These are phyloP conservation scores for Pulveroboletus sp. DNA, from an alignment of 768 basidiomycete species.

Conservation along the genomic window DNA sequence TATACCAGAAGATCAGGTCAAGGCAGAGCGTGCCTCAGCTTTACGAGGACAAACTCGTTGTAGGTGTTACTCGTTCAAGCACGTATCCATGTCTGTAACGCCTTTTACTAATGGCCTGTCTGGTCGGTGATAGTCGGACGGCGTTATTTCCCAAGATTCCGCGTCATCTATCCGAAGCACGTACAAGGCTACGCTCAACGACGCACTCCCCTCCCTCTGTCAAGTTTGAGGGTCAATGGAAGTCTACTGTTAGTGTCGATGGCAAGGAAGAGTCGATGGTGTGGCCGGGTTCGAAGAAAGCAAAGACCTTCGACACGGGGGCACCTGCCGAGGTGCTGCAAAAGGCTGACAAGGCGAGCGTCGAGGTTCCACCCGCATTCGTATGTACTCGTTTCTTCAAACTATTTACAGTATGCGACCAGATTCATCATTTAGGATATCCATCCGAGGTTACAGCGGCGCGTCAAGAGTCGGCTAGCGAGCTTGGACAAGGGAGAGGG, in stretches of 20 bases:
- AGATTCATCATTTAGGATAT: conserved; percentile 53
- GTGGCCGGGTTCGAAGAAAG: conserved; percentile 61
- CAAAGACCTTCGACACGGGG: conserved; percentile 67
- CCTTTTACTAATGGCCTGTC: background rate
- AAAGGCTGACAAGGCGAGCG: conserved; percentile 66
- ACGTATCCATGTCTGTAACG: background rate
- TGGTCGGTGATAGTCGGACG: conserved; percentile 16
- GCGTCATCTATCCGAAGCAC: conserved; percentile 50
- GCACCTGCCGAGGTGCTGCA: conserved; percentile 50
- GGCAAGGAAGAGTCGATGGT: conserved; percentile 25
- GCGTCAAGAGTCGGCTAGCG: conserved; percentile 74
- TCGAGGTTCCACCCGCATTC: conserved; percentile 55
- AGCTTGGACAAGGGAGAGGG: conserved; percentile 67
- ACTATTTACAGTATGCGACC: background rate
- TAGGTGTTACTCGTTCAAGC: conserved; percentile 33
- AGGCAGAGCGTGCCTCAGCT: conserved; percentile 75
- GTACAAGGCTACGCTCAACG: conserved; percentile 64
- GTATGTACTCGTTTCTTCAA: conserved; percentile 43
- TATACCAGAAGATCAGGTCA: conserved; percentile 86
- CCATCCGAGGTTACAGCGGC: conserved; percentile 74
- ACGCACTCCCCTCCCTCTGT: conserved; percentile 49
- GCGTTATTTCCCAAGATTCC: conserved; percentile 46
- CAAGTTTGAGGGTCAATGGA: conserved; percentile 73
- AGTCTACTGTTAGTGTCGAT: conserved; percentile 10
- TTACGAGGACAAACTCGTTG: conserved; percentile 78